These are phyloP conservation scores for Penicillium arizonense DNA, from an alignment of 495 filamentous ascomycete genomes.

Conservation along the genomic window DNA sequence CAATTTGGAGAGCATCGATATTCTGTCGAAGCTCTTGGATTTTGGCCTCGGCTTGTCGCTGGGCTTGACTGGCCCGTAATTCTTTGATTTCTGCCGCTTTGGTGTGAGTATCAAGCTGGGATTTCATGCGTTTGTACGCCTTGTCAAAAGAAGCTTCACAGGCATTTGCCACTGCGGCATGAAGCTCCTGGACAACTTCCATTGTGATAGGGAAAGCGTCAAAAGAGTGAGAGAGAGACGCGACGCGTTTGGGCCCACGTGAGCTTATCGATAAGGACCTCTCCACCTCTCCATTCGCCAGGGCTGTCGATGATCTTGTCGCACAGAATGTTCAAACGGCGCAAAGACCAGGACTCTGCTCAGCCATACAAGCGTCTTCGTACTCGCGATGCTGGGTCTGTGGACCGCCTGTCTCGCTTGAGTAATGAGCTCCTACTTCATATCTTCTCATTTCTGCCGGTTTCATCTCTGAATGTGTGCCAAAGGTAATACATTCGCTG, in stretches of 20 bases:
- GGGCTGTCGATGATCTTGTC: background rate
- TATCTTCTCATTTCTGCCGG: slow-evolving; percentile 74
- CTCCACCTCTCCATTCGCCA: background rate
- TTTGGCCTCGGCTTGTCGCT: slow-evolving; percentile 15
- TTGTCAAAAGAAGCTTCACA: slow-evolving; percentile 32
- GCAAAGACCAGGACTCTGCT: slow-evolving; percentile 17
- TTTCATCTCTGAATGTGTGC: slow-evolving; percentile 64
- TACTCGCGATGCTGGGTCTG: slow-evolving; percentile 13
- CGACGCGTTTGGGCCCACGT: slow-evolving; percentile 10
- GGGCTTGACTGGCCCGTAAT: slow-evolving; percentile 20
- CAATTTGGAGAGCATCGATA: slow-evolving; percentile 18
- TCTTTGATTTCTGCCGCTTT: slow-evolving; percentile 22
- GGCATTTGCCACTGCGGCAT: slow-evolving; percentile 27
- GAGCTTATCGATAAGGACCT: slow-evolving; percentile 13
- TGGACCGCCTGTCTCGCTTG: slow-evolving; percentile 57
- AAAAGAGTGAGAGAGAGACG: background rate
- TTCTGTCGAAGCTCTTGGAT: slow-evolving; percentile 27
- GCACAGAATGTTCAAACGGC: slow-evolving; percentile 47
- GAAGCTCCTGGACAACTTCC: slow-evolving; percentile 40
- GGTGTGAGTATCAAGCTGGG: slow-evolving; percentile 23
- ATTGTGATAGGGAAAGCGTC: slow-evolving; percentile 15
- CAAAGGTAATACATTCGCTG: slow-evolving; percentile 53
- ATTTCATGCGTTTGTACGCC: slow-evolving; percentile 30
- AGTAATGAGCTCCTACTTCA: slow-evolving; percentile 88
- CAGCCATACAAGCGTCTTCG: slow-evolving; percentile 33